Percentiles rank a stretch among this genome's conserved stretches.
Conservation (phyloP, 345 rosid genomes). For the Citrus cavaleriei region DNA sequence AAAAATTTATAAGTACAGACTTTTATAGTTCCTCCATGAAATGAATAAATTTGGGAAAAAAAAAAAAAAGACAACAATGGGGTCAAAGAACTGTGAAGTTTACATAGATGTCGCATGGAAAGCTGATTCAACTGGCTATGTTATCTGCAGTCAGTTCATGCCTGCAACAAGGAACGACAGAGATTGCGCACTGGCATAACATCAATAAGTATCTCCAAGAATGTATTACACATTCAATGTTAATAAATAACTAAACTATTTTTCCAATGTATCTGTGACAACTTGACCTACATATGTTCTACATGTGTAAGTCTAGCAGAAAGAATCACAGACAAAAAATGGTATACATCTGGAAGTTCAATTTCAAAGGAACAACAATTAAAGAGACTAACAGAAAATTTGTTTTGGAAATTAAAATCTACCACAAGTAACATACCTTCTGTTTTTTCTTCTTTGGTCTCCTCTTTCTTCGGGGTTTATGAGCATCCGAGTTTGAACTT, state of each 20-base stretch:
- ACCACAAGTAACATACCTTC: conserved; percentile 24
- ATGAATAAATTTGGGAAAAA: background rate
- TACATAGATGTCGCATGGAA: background rate
- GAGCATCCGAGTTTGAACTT: conserved; percentile 94
- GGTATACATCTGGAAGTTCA: too few species aligned
- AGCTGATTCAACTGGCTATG: background rate
- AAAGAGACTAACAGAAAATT: background rate
- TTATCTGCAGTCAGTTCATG: background rate
- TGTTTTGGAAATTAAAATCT: background rate
- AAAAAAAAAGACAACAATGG: background rate
- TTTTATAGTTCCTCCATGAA: background rate
- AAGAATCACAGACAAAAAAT: background rate
- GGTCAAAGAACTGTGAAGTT: background rate
- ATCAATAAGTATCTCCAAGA: background rate
- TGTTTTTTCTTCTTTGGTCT: conserved; percentile 89
- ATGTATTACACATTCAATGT: background rate
- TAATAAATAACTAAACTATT: background rate
- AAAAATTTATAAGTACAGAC: background rate
- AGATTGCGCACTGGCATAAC: background rate
- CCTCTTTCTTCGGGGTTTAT: conserved; percentile 90
- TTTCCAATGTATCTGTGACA: background rate
- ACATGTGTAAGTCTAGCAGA: background rate
- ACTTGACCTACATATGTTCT: background rate
- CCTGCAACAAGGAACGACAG: conserved; percentile 10
- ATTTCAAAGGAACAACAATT: background rate